phyloP scores from a whole-genome alignment of 768 basidiomycete genomes.

The Rhizopogon sp. region DNA sequence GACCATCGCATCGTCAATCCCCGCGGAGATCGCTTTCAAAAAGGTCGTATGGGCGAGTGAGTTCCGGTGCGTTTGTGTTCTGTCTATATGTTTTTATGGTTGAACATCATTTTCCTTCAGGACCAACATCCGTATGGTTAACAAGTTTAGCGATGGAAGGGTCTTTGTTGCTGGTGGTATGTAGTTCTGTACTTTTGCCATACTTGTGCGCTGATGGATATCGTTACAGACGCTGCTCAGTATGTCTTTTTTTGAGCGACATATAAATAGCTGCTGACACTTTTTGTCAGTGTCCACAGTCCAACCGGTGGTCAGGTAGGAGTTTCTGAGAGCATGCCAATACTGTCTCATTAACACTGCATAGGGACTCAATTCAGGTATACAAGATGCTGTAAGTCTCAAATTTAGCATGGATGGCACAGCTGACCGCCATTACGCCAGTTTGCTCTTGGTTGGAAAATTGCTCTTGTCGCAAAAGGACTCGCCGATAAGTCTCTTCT shows the following conservation, averaged over 20 bases:
- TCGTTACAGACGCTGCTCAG: constrained; percentile 36
- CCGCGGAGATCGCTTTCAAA: not conserved
- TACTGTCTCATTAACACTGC: constrained; percentile 1
- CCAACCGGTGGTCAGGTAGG: too few species aligned
- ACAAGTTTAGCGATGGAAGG: constrained; percentile 23
- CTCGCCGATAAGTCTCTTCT: constrained; percentile 17
- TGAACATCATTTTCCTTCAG: constrained; percentile 10
- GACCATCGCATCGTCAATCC: not conserved
- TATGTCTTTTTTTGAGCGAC: not conserved
- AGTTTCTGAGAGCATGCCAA: too few species aligned
- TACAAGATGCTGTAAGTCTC: constrained; percentile 27
- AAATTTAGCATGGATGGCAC: not conserved
- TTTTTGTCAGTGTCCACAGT: too few species aligned
- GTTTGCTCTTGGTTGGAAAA: constrained; percentile 21
- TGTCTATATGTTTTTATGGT: not conserved
- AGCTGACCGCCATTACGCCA: not conserved
- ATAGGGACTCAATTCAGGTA: constrained; percentile 24
- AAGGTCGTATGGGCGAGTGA: not conserved
- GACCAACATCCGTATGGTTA: constrained; percentile 39
- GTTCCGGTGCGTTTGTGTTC: constrained; percentile 1
- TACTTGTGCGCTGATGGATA: not conserved
- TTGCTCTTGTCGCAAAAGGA: constrained; percentile 18
- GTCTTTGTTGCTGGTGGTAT: constrained; percentile 41
- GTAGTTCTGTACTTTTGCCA: not conserved
- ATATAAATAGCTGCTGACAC: too few species aligned